These are phyloP conservation scores for Hemileccinum impolitum DNA, from an alignment of 768 basidiomycete genomes.

Conservation along the genomic window DNA sequence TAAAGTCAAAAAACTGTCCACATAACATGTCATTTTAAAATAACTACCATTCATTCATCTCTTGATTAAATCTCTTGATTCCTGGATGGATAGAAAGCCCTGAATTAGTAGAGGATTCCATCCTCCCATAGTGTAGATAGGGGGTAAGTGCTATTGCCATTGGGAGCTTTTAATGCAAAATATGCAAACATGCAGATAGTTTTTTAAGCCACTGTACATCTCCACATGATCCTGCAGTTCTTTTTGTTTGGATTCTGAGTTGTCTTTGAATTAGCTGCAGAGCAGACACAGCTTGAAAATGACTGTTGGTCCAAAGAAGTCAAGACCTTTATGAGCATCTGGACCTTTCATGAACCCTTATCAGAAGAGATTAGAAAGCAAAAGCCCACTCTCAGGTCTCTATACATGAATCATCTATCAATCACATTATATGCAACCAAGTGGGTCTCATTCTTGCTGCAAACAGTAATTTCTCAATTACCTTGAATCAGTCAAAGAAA, in stretches of 20 bases:
- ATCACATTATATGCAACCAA: background rate
- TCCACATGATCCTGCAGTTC: constrained; percentile 55
- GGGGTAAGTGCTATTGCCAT: too few relatives aligned
- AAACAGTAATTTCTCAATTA: constrained; percentile 33
- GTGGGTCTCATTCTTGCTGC: background rate
- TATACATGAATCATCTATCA: constrained; percentile 7
- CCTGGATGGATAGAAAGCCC: too few relatives aligned
- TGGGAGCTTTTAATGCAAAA: too few relatives aligned
- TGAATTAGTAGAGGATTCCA: too few relatives aligned
- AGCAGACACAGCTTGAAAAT: constrained; percentile 58
- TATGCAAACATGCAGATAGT: too few relatives aligned
- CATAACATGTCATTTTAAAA: too few relatives aligned
- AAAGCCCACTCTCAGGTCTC: constrained; percentile 10
- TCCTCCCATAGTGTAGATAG: too few relatives aligned
- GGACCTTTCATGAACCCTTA: constrained; percentile 18
- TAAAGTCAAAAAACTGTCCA: too few relatives aligned
- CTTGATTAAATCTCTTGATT: too few relatives aligned
- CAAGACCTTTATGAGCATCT: constrained; percentile 15
- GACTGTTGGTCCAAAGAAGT: constrained; percentile 52
- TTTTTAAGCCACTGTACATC: too few relatives aligned
- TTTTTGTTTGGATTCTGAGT: constrained; percentile 46
- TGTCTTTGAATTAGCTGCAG: constrained; percentile 50
- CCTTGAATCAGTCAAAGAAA: constrained; percentile 30
- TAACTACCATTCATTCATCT: too few relatives aligned
- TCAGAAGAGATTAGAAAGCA: constrained; percentile 17